Conservation (phyloP, 805 yeast species). For the Candida coleopterorum region DNA sequence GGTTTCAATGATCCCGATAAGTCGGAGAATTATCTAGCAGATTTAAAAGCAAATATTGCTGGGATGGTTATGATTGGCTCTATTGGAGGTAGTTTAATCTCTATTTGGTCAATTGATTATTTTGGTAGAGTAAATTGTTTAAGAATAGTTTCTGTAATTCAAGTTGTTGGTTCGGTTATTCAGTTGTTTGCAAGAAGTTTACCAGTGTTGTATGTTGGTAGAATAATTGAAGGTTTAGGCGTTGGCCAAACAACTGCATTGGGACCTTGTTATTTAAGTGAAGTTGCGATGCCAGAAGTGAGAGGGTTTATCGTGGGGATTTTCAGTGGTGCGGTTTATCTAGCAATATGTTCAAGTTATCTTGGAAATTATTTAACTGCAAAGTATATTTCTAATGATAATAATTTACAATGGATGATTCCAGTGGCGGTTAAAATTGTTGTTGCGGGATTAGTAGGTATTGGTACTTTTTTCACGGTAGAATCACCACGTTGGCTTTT, state of each 20-base stretch:
- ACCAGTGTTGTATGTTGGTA: conserved; percentile 53
- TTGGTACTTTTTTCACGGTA: conserved; percentile 35
- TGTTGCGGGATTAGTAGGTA: conserved; percentile 38
- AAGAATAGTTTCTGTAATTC: conserved; percentile 37
- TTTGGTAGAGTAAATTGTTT: conserved; percentile 49
- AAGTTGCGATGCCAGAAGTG: conserved; percentile 46
- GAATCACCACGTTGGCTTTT: conserved; percentile 49
- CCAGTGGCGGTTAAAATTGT: conserved; percentile 44
- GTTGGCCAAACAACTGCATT: conserved; percentile 56
- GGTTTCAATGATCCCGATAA: conserved; percentile 40
- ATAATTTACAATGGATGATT: conserved; percentile 40
- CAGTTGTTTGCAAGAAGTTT: conserved; percentile 42
- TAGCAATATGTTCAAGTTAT: conserved; percentile 45
- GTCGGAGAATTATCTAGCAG: conserved; percentile 34
- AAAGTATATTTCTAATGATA: conserved; percentile 31
- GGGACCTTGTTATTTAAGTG: conserved; percentile 52
- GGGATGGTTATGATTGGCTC: conserved; percentile 58
- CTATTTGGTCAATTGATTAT: conserved; percentile 44
- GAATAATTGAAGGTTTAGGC: conserved; percentile 51
- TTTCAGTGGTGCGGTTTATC: conserved; percentile 52
- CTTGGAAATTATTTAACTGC: conserved; percentile 46
- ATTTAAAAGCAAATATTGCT: conserved; percentile 48
- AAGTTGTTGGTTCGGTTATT: conserved; percentile 44
- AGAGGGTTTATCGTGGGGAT: conserved; percentile 50
- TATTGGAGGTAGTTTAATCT: conserved; percentile 48